Evolutionary conservation across 192 early-diverging fungal genomes (phyloP).

Genomic region (Endogone sp.): DNA sequence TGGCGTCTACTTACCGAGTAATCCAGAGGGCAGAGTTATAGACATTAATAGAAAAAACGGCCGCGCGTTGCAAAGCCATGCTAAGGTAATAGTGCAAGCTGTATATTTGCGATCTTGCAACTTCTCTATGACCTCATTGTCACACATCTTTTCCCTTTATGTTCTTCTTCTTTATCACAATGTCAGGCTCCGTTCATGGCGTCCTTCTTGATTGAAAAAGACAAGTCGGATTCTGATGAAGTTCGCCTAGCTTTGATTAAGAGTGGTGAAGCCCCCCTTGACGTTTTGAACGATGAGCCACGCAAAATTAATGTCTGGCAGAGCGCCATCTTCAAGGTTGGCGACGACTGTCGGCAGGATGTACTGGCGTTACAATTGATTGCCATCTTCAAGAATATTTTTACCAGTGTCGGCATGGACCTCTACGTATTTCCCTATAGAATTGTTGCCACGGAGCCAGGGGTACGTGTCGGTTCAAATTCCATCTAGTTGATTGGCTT

Average conservation of each 20-base stretch:
- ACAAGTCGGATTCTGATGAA: slow-evolving; percentile 51
- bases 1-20: slow-evolving; percentile 96
- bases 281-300: slow-evolving; percentile 25
- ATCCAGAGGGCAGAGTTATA: slow-evolving; percentile 91
- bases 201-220: slow-evolving; percentile 84
- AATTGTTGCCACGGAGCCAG: slow-evolving; percentile 94
- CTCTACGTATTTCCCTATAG: slow-evolving; percentile 97
- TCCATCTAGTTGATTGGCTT: not conserved
- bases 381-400: slow-evolving; percentile 96
- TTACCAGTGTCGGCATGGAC: slow-evolving; percentile 84
- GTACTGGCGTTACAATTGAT: slow-evolving; percentile 97
- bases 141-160: no score
- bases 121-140: not conserved
- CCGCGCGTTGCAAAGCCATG: slow-evolving; percentile 92
- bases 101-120: not conserved
- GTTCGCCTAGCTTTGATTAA: slow-evolving; percentile 37
- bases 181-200: slow-evolving; percentile 95
- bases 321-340: slow-evolving; percentile 98
- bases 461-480: slow-evolving; percentile 47
- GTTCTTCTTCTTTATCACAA: not conserved
- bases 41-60: slow-evolving; percentile 96
- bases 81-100: slow-evolving; percentile 57
- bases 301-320: slow-evolving; percentile 61
- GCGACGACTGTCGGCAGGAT: slow-evolving; percentile 99
- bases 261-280: slow-evolving; percentile 7